Conservation (phyloP, 768 basidiomycete species). For the Phanerodontia chrysosporium region DNA sequence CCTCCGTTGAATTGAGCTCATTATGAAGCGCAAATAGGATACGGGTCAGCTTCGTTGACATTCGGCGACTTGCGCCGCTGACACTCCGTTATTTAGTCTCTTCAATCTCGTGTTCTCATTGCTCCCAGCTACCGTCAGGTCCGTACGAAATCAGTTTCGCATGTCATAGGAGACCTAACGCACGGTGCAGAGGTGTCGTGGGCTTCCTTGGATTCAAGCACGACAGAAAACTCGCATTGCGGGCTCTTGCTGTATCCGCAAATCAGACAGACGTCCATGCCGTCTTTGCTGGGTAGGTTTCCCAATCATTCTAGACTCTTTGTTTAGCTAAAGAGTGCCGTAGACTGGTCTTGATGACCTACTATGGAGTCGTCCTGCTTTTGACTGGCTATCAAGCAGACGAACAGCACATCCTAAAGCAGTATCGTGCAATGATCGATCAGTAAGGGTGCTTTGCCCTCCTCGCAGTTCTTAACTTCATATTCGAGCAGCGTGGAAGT, state of each 20-base stretch:
- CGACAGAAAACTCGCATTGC: conserved; percentile 63
- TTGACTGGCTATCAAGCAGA: conserved; percentile 76
- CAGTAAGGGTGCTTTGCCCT: conserved; percentile 35
- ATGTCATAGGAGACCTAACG: background rate
- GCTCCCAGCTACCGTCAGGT: conserved; percentile 69
- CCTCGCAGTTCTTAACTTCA: background rate
- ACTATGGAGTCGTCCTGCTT: conserved; percentile 67
- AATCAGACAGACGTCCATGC: conserved; percentile 66
- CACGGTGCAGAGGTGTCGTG: conserved; percentile 49
- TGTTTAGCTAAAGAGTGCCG: background rate
- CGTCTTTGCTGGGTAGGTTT: conserved; percentile 67
- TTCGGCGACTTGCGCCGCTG: background rate
- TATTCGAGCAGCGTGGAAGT: conserved; percentile 39
- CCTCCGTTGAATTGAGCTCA: background rate
- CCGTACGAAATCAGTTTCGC: conserved; percentile 15
- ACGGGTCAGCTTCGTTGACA: conserved; percentile 20
- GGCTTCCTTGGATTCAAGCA: conserved; percentile 76
- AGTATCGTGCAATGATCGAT: conserved; percentile 63
- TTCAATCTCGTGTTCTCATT: conserved; percentile 81
- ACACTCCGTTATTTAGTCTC: conserved; percentile 50
- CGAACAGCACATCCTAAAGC: conserved; percentile 54
- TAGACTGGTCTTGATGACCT: conserved; percentile 78
- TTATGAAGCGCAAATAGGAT: conserved; percentile 20
- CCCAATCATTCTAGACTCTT: background rate
- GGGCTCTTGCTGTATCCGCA: conserved; percentile 65